Evolutionary conservation across 73 alveolate genomes (phyloP).

Genomic region (Paraurostyla sp.): DNA sequence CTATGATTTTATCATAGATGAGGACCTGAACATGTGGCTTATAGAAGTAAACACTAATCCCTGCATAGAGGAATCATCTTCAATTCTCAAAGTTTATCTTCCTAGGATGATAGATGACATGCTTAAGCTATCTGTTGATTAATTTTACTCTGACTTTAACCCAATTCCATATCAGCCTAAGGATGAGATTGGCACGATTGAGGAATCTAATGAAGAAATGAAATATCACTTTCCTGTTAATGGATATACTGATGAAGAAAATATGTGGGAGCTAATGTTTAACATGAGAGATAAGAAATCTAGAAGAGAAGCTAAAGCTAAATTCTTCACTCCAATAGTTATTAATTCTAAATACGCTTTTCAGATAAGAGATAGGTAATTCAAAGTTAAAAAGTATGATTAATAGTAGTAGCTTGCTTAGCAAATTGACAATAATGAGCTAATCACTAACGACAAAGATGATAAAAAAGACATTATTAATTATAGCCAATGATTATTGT

Average conservation of each 20-base stretch:
- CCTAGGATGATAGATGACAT: constrained; percentile 79
- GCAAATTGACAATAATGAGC: no score
- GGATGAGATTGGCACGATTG: no score
- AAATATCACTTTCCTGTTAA: constrained; percentile 15
- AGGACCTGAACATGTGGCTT: constrained; percentile 82
- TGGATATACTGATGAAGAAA: constrained; percentile 56
- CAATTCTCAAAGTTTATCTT: constrained; percentile 37
- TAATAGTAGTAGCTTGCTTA: no score
- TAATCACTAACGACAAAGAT: no score
- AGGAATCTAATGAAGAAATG: no score
- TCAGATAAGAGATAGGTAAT: neutral
- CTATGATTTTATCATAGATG: constrained; percentile 89
- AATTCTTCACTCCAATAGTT: neutral
- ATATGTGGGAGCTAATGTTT: constrained; percentile 48
- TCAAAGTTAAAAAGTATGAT: constrained; percentile 6
- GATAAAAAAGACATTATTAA: no score
- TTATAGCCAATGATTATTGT: no score
- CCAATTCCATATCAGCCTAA: no score
- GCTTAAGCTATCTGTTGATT: no score
- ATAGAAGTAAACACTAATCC: constrained; percentile 94
- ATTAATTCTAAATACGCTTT: constrained; percentile 12
- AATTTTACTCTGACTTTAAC: no score
- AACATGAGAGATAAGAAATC: neutral
- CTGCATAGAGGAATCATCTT: constrained; percentile 81
- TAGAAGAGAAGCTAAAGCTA: constrained; percentile 9